phyloP scores from a whole-genome alignment of 2,329 filamentous ascomycete genomes.

The Curvularia eragrostidis region DNA sequence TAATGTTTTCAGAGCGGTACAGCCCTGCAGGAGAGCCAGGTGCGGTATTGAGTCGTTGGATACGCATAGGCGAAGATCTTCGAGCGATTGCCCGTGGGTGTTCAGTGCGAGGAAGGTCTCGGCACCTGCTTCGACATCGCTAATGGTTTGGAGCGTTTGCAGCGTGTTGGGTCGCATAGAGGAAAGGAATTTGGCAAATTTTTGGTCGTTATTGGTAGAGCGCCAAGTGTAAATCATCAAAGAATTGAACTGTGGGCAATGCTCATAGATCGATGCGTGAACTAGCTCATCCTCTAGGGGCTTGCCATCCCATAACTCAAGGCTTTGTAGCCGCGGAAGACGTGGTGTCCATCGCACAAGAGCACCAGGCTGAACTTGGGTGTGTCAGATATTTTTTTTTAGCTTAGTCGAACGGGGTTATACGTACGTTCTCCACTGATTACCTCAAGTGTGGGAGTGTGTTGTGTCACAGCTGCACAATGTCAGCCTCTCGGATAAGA shows the following conservation, averaged over 20 bases:
- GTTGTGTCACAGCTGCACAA: constrained; percentile 53
- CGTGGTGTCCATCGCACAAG: constrained; percentile 66
- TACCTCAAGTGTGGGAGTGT: constrained; percentile 63
- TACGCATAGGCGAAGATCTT: constrained; percentile 60
- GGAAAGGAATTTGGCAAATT: constrained; percentile 65
- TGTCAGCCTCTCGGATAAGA: constrained; percentile 20
- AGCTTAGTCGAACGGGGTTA: background rate
- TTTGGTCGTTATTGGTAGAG: constrained; percentile 60
- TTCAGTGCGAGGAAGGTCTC: constrained; percentile 63
- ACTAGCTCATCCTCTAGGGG: constrained; percentile 63
- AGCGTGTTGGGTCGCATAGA: constrained; percentile 64
- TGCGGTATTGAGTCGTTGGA: constrained; percentile 58
- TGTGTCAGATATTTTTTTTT: constrained; percentile 14
- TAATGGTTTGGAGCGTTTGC: constrained; percentile 64
- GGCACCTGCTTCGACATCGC: constrained; percentile 61
- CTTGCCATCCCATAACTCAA: constrained; percentile 68
- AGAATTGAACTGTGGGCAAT: constrained; percentile 67
- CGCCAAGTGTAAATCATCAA: constrained; percentile 65
- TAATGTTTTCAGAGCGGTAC: constrained; percentile 58
- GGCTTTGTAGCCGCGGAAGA: constrained; percentile 63
- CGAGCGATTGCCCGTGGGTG: constrained; percentile 62
- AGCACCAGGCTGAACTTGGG: constrained; percentile 57
- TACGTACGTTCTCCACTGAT: constrained; percentile 61
- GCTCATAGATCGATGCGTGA: constrained; percentile 60
- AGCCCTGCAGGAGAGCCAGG: constrained; percentile 57